Conservation (phyloP, 768 basidiomycete genomes). For the Macrocybe gigantea region DNA sequence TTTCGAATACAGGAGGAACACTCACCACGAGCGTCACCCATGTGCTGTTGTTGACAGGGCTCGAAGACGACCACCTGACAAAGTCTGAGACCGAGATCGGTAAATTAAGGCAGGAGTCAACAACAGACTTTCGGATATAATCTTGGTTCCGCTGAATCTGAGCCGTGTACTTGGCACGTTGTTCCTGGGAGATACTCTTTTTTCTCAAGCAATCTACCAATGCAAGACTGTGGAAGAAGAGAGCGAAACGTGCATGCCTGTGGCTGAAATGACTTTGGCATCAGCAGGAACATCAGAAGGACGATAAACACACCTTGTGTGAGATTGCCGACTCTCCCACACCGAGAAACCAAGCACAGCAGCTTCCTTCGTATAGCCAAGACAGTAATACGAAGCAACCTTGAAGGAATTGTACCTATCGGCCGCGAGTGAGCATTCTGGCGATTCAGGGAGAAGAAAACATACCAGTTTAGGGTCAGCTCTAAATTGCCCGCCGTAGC, state of each 20-base stretch:
- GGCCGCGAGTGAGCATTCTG: background rate
- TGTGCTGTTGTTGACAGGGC: slow-evolving; percentile 61
- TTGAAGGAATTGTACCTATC: slow-evolving; percentile 63
- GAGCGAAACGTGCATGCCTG: slow-evolving; percentile 59
- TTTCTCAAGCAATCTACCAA: slow-evolving; percentile 55
- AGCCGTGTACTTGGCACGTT: slow-evolving; percentile 36
- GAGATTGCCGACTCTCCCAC: slow-evolving; percentile 49
- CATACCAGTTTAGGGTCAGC: slow-evolving; percentile 58
- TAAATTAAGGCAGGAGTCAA: background rate
- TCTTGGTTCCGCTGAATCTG: slow-evolving; percentile 59
- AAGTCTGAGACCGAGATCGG: slow-evolving; percentile 2
- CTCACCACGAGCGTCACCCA: slow-evolving; percentile 67
- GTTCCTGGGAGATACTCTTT: slow-evolving; percentile 27
- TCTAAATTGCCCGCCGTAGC: slow-evolving; percentile 40
- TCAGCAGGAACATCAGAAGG: background rate
- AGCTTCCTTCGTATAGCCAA: slow-evolving; percentile 54
- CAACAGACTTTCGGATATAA: slow-evolving; percentile 50
- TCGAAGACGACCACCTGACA: slow-evolving; percentile 61
- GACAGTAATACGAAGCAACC: slow-evolving; percentile 31
- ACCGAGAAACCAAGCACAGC: slow-evolving; percentile 58
- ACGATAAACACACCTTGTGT: slow-evolving; percentile 50
- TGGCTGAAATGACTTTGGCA: slow-evolving; percentile 34
- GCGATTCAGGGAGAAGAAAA: background rate
- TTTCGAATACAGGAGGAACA: slow-evolving; percentile 1
- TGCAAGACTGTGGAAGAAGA: slow-evolving; percentile 69